Conservation (phyloP, 768 basidiomycete genomes). For the Suillus discolor region DNA sequence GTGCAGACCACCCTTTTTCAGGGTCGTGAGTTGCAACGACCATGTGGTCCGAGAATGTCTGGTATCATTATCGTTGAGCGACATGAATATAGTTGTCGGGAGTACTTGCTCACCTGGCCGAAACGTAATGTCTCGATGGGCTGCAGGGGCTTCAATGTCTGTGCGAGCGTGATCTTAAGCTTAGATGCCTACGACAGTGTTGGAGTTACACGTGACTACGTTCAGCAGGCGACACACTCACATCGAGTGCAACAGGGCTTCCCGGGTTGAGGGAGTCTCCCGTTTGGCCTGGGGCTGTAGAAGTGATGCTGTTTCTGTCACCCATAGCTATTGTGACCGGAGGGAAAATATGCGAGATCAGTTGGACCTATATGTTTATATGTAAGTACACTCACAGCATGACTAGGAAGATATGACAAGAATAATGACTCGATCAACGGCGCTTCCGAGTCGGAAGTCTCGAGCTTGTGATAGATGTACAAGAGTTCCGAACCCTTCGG, state of each 20-base stretch:
- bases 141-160: slow-evolving; percentile 53
- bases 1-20: slow-evolving; percentile 64
- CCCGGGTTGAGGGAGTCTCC: background rate
- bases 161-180: slow-evolving; percentile 48
- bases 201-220: background rate
- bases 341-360: background rate
- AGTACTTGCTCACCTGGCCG: slow-evolving; percentile 48
- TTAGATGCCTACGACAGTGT: slow-evolving; percentile 49
- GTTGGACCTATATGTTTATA: background rate
- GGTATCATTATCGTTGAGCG: background rate
- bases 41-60: slow-evolving; percentile 83
- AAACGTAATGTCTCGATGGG: slow-evolving; percentile 51
- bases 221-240: slow-evolving; percentile 14
- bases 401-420: slow-evolving; percentile 1
- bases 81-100: slow-evolving; percentile 6
- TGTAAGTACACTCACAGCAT: background rate
- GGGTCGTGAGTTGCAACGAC: slow-evolving; percentile 64
- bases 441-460: no score
- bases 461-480: no score
- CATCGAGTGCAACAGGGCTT: slow-evolving; percentile 17
- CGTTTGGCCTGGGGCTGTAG: background rate
- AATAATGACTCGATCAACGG: background rate
- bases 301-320: background rate
- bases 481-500: no score
- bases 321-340: background rate